Evolutionary conservation across 2,329 filamentous ascomycete species (phyloP), one percentile per base, ranked within the genome.

Genomic region (Bimuria novae-zelandiae): DNA sequence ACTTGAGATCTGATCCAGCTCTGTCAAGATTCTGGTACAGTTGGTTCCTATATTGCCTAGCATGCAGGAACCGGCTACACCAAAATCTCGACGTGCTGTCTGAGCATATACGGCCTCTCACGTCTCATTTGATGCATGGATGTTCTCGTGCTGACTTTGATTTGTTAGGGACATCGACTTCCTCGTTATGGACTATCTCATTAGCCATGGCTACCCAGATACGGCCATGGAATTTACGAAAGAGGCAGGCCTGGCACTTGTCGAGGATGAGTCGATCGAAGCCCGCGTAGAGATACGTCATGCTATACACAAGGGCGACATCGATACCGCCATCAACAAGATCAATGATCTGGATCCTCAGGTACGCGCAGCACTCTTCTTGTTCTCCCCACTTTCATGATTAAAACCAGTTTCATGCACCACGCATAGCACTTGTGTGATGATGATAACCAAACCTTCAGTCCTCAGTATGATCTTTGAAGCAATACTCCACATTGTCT

Each of bases 351-450:
- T 95, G 29, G 90, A 96, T 63, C 89, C 92, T 63, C 87, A 94
- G 84, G 94, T 99, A 86, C 77, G 89, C 74, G 45, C 39, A 40
- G 21, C 41, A 36, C 37, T 27, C 27, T 14, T 17, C 21, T 0
- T 71, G 37, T 17, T 51, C 29, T 33, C n/a, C 54, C 36, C 79
- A 84, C 82, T 21, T 47, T 84, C 77, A 92, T 94, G 94, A 99
- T 99, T 96, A 96, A 81, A 90, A 82, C 83, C 61, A 89, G 82
- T 92, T 86, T 96, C 93, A 99, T 99, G 94, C 94, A 99, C 94
- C 94, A 99, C 94, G 92, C 94, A 91, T 94, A 97, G 85, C 66
- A 52, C 86, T 84, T 81, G 85, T 86, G 87, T 84, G 77, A 85
- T 94, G 94, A 95, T 95, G 93, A 97, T 83, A 86, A 87, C 81